Conservation (phyloP, 257 asterid species). For the Nicotiana tomentosiformis region DNA sequence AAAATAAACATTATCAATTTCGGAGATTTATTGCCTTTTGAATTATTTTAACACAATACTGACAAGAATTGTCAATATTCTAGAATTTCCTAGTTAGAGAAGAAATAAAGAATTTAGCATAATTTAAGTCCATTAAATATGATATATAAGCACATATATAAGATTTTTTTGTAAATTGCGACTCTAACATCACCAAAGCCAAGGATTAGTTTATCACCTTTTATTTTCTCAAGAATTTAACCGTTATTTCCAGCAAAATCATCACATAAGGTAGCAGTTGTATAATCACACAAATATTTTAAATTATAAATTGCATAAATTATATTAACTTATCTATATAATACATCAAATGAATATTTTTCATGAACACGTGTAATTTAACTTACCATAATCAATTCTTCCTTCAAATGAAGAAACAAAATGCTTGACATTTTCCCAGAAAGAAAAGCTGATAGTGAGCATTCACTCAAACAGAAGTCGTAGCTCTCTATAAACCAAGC, state of each 20-base stretch:
- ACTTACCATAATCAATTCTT: background rate
- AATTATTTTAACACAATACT: too few relatives aligned
- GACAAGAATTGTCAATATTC: background rate
- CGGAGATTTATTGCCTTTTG: too few relatives aligned
- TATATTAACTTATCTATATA: too few relatives aligned
- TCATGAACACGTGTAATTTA: background rate
- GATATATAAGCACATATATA: too few relatives aligned
- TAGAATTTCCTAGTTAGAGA: too few relatives aligned
- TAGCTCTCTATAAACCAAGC: background rate
- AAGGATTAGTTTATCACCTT: too few relatives aligned
- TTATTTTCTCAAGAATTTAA: too few relatives aligned
- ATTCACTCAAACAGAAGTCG: background rate
- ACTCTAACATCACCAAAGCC: background rate
- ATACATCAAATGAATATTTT: too few relatives aligned
- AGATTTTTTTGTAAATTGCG: too few relatives aligned
- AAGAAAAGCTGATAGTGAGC: background rate
- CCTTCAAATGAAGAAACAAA: background rate
- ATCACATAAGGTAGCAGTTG: too few relatives aligned
- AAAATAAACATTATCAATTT: too few relatives aligned
- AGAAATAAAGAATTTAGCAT: too few relatives aligned
- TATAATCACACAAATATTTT: background rate
- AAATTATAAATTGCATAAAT: background rate
- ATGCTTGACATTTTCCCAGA: background rate
- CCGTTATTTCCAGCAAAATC: background rate
- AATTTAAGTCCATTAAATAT: background rate